A percentile compares a stretch with the other conserved stretches of the same genome.
These are phyloP conservation scores for Trichosporon coremiiforme DNA, from an alignment of 1,284 basidiomycete genomes.

Conservation along the genomic window DNA sequence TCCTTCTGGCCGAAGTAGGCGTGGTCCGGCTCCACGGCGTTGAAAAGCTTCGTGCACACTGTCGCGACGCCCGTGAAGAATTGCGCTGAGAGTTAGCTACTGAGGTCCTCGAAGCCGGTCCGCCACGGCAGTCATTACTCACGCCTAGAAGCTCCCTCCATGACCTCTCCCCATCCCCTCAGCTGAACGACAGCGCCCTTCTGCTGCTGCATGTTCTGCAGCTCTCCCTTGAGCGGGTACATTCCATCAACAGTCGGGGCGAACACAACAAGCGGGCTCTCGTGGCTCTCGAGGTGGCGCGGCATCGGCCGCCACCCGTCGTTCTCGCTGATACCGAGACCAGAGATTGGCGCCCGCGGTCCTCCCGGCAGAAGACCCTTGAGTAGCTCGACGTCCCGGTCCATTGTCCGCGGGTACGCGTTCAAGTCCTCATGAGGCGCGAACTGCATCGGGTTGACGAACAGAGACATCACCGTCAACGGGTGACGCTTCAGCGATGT, in stretches of 20 bases:
- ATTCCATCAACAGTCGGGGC: constrained; percentile 74
- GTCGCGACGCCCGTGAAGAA: constrained; percentile 98
- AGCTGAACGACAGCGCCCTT: constrained; percentile 89
- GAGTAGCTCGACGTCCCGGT: constrained; percentile 60
- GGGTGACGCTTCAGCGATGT: constrained; percentile 76
- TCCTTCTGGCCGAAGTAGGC: constrained; percentile 99
- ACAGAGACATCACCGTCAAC: constrained; percentile 88
- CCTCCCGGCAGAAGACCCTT: constrained; percentile 63
- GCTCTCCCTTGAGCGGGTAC: constrained; percentile 78
- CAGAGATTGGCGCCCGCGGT: constrained; percentile 43
- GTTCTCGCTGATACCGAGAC: constrained; percentile 47
- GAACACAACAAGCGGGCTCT: constrained; percentile 71
- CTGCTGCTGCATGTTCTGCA: constrained; percentile 73
- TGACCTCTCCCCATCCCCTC: constrained; percentile 69
- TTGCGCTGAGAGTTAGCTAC: constrained; percentile 67
- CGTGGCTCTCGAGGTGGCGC: constrained; percentile 23
- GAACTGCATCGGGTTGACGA: constrained; percentile 97
- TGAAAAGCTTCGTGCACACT: constrained; percentile 92
- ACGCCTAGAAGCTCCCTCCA: constrained; percentile 56
- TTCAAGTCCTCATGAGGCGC: constrained; percentile 91
- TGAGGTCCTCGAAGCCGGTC: no score
- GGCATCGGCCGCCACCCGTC: constrained; percentile 29
- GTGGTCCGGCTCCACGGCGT: constrained; percentile 85
- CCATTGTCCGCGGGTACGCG: constrained; percentile 81
- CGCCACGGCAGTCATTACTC: no score